These are phyloP conservation scores for Ilyonectria mors-panacis DNA, from an alignment of 2,329 filamentous ascomycete genomes.

Conservation along the genomic window DNA sequence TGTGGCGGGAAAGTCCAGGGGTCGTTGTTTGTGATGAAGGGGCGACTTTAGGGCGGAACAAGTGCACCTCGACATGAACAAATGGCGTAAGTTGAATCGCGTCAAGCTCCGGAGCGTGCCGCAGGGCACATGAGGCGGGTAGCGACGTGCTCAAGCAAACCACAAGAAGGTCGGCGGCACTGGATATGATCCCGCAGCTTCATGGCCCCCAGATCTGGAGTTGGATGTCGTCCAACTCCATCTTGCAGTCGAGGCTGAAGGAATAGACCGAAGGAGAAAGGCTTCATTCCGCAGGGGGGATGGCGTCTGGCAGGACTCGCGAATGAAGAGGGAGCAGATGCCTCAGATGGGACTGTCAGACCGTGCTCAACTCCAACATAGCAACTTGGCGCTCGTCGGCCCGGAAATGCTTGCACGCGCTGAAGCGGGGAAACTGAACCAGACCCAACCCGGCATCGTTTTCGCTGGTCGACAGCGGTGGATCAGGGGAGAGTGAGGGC, in stretches of 20 bases:
- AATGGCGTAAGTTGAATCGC: constrained; percentile 43
- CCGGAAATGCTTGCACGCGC: constrained; percentile 35
- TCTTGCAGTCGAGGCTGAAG: constrained; percentile 49
- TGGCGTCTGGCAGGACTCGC: constrained; percentile 44
- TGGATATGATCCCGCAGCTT: constrained; percentile 6
- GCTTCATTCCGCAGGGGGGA: constrained; percentile 48
- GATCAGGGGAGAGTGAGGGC: constrained; percentile 17
- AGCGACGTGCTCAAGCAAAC: constrained; percentile 15
- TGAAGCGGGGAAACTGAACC: constrained; percentile 44
- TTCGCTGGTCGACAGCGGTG: constrained; percentile 30
- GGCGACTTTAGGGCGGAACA: constrained; percentile 44
- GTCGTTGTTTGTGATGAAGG: constrained; percentile 47
- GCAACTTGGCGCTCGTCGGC: constrained; percentile 44
- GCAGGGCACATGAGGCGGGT: constrained; percentile 28
- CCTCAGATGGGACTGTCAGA: constrained; percentile 46
- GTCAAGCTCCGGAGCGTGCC: constrained; percentile 37
- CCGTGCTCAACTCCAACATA: constrained; percentile 32
- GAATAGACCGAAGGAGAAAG: constrained; percentile 45
- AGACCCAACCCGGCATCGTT: constrained; percentile 37
- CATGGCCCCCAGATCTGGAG: constrained; percentile 36
- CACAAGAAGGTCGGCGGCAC: background rate
- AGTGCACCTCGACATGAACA: constrained; percentile 44
- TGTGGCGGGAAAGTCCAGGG: constrained; percentile 49
- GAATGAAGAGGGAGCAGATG: constrained; percentile 47
- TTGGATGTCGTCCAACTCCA: constrained; percentile 41